These are phyloP conservation scores for Hanseniaspora vineae DNA, from an alignment of 805 yeast genomes.

Conservation along the genomic window DNA sequence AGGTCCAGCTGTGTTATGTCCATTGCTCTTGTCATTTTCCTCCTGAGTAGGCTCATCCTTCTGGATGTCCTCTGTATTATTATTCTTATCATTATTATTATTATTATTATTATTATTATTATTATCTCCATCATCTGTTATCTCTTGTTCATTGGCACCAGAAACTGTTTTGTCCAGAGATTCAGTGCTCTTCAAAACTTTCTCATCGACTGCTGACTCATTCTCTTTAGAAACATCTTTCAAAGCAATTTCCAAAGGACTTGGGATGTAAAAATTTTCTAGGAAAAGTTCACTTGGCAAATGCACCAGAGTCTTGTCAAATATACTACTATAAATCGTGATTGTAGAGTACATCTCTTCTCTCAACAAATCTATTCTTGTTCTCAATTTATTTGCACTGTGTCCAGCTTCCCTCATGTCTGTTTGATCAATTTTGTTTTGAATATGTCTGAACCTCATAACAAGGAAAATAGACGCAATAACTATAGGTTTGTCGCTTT, in stretches of 20 bases:
- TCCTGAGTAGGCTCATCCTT: no score
- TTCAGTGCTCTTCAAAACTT: no score
- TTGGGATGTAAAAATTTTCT: slow-evolving; percentile 1
- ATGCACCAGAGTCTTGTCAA: slow-evolving; percentile 6
- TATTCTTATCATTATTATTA: no score
- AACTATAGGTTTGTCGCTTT: slow-evolving; percentile 29
- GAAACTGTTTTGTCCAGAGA: no score
- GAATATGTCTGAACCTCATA: slow-evolving; percentile 57
- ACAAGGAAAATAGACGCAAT: slow-evolving; percentile 44
- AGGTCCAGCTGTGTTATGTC: no score
- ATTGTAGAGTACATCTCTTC: slow-evolving; percentile 35
- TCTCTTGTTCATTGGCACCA: no score
- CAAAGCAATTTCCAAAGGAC: neutral
- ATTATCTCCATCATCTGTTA: no score
- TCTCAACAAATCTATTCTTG: slow-evolving; percentile 73
- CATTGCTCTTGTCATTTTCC: no score
- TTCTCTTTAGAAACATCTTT: slow-evolving; percentile 8
- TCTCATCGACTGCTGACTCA: slow-evolving; percentile 1
- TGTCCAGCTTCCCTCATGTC: slow-evolving; percentile 10
- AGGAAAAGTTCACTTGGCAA: slow-evolving; percentile 9
- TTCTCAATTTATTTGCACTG: slow-evolving; percentile 32
- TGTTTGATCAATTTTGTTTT: slow-evolving; percentile 40
- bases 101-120: no score
- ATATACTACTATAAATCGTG: slow-evolving; percentile 13
- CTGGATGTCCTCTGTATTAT: no score